Conservation (phyloP, 2,329 filamentous ascomycete species). For the Botrytis hyacinthi region DNA sequence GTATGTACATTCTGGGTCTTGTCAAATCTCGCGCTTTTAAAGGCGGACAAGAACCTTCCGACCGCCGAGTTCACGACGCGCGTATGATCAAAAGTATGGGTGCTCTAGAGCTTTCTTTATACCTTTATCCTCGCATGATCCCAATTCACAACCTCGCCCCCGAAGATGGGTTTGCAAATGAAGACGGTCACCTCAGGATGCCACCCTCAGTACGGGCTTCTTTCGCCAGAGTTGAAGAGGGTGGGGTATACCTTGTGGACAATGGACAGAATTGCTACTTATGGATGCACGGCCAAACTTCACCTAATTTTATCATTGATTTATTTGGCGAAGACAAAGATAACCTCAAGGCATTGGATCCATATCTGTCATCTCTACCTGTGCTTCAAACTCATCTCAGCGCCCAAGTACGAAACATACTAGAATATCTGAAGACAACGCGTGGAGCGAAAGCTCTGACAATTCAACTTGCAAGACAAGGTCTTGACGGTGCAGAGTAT, state of each 20-base stretch:
- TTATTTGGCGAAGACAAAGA: conserved; percentile 78
- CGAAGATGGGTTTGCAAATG: conserved; percentile 89
- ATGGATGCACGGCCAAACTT: conserved; percentile 91
- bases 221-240: conserved; percentile 85
- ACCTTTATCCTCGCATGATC: conserved; percentile 93
- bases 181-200: conserved; percentile 76
- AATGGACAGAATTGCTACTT: conserved; percentile 90
- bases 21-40: conserved; percentile 93
- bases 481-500: conserved; percentile 90
- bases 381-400: conserved; percentile 89
- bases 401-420: conserved; percentile 88
- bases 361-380: conserved; percentile 76
- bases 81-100: conserved; percentile 88
- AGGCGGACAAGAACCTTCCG: conserved; percentile 84
- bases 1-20: conserved; percentile 91
- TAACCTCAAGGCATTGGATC: conserved; percentile 72
- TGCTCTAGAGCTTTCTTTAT: conserved; percentile 78
- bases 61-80: conserved; percentile 87
- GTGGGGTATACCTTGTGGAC: conserved; percentile 91
- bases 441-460: conserved; percentile 85
- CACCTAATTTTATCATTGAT: conserved; percentile 85
- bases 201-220: conserved; percentile 77
- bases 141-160: conserved; percentile 85
- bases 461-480: conserved; percentile 87
- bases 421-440: conserved; percentile 78